phyloP scores from a whole-genome alignment of 495 filamentous ascomycete genomes.

The Chaetomium cochliodes region DNA sequence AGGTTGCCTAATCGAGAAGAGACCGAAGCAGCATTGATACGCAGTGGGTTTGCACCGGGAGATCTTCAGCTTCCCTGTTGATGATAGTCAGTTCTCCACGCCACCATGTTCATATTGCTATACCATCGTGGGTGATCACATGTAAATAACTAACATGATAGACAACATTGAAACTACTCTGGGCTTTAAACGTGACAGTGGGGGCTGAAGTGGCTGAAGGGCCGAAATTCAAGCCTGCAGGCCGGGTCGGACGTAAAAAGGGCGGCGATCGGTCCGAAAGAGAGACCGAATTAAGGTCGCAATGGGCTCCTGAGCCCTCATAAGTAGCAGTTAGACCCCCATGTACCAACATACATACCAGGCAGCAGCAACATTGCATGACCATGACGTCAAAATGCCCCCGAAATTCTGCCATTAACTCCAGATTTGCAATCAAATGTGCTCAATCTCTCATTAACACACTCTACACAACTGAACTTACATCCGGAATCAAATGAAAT shows the following conservation, averaged over 20 bases:
- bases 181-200: neutral
- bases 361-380: no score
- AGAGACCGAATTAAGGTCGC: neutral
- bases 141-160: neutral
- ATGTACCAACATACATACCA: no score
- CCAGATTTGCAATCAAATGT: neutral
- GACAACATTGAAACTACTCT: no score
- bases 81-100: neutral
- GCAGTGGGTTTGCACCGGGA: neutral
- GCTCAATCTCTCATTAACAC: neutral
- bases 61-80: slow-evolving; percentile 1
- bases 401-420: neutral
- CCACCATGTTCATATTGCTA: neutral
- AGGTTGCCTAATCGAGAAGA: neutral
- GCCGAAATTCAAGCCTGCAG: neutral
- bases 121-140: neutral
- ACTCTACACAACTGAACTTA: neutral
- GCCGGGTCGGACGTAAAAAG: neutral
- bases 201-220: neutral
- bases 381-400: no score
- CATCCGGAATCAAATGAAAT: neutral
- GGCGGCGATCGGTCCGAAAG: neutral
- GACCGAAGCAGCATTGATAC: slow-evolving; percentile 2
- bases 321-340: neutral
- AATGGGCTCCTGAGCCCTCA: neutral